Conservation (phyloP, 257 asterid species). For the Solanum neorickii region DNA sequence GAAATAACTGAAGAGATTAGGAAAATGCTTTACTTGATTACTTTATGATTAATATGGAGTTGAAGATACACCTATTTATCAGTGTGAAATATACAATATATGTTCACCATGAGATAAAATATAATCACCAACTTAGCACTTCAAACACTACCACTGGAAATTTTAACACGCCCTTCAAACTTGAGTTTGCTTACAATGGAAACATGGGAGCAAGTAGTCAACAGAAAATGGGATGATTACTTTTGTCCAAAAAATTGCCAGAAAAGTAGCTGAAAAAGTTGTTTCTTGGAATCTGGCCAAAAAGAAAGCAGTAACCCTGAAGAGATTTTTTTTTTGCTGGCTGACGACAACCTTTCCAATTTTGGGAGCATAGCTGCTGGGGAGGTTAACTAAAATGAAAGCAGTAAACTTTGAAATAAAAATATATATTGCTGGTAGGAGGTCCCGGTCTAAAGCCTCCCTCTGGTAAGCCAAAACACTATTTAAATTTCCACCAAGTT, state of each 20-base stretch:
- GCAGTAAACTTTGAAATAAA: background rate
- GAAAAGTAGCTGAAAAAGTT: background rate
- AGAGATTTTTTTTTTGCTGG: background rate
- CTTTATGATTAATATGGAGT: background rate
- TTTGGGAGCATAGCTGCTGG: background rate
- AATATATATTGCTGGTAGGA: background rate
- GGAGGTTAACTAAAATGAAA: background rate
- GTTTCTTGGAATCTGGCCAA: background rate
- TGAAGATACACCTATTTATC: background rate
- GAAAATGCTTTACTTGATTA: background rate
- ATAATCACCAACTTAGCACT: background rate
- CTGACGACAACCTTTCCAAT: background rate
- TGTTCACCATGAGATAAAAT: background rate
- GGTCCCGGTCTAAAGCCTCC: background rate
- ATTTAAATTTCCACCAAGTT: background rate
- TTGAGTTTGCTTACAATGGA: background rate
- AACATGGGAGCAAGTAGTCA: background rate
- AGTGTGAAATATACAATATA: background rate
- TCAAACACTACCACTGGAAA: background rate
- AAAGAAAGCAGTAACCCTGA: background rate
- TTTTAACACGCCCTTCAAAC: background rate
- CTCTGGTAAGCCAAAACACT: background rate
- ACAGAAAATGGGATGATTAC: background rate
- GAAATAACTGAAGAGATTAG: background rate
- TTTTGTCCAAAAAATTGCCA: background rate